Conservation (phyloP, 2,329 filamentous ascomycete species). For the Cordyceps tenuipes region DNA sequence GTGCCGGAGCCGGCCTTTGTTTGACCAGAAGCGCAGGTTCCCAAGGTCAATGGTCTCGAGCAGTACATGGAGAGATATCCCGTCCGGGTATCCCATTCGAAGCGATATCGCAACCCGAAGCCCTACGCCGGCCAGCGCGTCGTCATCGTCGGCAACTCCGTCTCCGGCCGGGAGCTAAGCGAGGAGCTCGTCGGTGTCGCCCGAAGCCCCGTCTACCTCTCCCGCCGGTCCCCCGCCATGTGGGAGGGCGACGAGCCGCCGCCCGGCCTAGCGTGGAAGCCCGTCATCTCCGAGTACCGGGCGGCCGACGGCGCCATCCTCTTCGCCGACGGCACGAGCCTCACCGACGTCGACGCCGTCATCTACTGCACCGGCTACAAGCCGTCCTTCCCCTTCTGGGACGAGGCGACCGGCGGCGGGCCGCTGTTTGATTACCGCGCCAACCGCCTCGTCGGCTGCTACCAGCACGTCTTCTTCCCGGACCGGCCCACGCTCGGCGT, state of each 20-base stretch:
- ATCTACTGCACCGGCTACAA: conserved; percentile 28
- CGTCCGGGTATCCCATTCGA: conserved; percentile 35
- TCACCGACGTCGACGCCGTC: conserved; percentile 21
- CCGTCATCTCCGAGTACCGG: conserved; percentile 37
- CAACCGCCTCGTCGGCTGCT: conserved; percentile 35
- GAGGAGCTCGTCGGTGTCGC: conserved; percentile 29
- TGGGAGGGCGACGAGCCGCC: conserved; percentile 44
- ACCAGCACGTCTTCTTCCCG: conserved; percentile 45
- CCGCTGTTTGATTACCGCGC: conserved; percentile 41
- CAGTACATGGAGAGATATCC: conserved; percentile 25
- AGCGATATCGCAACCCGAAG: conserved; percentile 33
- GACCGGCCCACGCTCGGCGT: conserved; percentile 36
- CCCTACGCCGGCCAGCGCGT: conserved; percentile 27
- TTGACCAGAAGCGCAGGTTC: not conserved
- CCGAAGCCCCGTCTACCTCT: conserved; percentile 40
- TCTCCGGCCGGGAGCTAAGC: conserved; percentile 34
- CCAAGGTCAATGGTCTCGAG: conserved; percentile 1
- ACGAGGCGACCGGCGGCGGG: conserved; percentile 34
- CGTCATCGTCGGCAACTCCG: conserved; percentile 35
- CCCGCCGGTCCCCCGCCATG: conserved; percentile 36
- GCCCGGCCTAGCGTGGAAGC: conserved; percentile 44
- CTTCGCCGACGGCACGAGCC: conserved; percentile 24
- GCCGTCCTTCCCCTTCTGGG: conserved; percentile 42
- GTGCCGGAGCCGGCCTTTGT: no score
- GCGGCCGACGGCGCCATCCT: conserved; percentile 33